These are phyloP conservation scores for Trifolium subterraneum DNA, from an alignment of 306 rosid species.

Conservation along the genomic window DNA sequence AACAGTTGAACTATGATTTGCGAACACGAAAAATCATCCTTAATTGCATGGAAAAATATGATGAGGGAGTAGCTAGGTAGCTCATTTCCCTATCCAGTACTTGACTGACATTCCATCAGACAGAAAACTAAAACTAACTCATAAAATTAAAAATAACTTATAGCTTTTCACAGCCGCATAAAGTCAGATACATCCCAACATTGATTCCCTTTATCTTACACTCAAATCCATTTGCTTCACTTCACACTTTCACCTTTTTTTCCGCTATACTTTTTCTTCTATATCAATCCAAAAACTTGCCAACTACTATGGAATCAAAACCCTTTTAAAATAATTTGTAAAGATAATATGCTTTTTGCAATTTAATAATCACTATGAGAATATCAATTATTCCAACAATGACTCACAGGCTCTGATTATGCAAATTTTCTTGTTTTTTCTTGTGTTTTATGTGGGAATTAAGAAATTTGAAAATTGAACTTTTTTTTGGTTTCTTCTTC, in stretches of 20 bases:
- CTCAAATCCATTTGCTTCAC: constrained; percentile 40
- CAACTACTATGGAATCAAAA: constrained; percentile 92
- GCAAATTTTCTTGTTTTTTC: constrained; percentile 56
- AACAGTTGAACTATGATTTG: too few species aligned
- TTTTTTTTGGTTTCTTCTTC: constrained; percentile 24
- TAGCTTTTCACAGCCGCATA: constrained; percentile 64
- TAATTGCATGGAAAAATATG: constrained; percentile 63
- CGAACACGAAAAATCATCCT: neutral
- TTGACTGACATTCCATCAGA: constrained; percentile 80
- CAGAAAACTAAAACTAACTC: constrained; percentile 55
- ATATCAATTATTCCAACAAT: constrained; percentile 56
- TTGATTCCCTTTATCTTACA: constrained; percentile 84
- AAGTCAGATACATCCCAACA: constrained; percentile 92
- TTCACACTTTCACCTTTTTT: constrained; percentile 24
- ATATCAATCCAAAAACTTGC: constrained; percentile 79
- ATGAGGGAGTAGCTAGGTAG: constrained; percentile 36
- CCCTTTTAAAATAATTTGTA: constrained; percentile 53
- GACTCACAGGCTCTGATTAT: constrained; percentile 57
- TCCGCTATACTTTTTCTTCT: constrained; percentile 38
- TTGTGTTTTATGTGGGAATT: constrained; percentile 37
- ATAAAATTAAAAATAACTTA: constrained; percentile 43
- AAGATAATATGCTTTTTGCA: constrained; percentile 37
- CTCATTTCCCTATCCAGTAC: constrained; percentile 64
- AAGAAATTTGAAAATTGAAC: neutral
- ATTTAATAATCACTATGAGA: constrained; percentile 50